These are phyloP conservation scores for Mortierella sp. DNA, from an alignment of 371 early-diverging fungal genomes.

Conservation along the genomic window DNA sequence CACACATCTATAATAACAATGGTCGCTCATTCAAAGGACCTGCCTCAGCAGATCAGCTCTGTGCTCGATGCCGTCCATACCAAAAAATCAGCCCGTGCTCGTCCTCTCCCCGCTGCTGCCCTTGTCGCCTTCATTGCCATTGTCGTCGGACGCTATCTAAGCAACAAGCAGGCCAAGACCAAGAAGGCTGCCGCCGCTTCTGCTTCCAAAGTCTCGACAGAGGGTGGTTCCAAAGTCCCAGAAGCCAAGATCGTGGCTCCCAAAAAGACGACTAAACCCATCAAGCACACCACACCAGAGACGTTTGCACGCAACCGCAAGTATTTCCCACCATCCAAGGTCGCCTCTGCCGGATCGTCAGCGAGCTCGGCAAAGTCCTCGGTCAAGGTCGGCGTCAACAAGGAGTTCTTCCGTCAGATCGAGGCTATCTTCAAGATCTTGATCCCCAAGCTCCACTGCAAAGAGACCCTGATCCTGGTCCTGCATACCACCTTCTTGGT, in stretches of 20 bases:
- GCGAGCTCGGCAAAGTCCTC: constrained; percentile 43
- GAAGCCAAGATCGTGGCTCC: constrained; percentile 43
- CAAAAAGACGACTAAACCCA: constrained; percentile 28
- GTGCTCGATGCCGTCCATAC: constrained; percentile 54
- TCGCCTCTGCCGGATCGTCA: constrained; percentile 48
- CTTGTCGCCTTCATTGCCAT: constrained; percentile 51
- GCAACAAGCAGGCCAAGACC: constrained; percentile 43
- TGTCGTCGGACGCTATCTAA: constrained; percentile 50
- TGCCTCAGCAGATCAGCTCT: constrained; percentile 58
- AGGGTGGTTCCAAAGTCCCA: constrained; percentile 8
- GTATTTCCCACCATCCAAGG: constrained; percentile 54
- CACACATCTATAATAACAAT: constrained; percentile 3
- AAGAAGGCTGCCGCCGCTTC: constrained; percentile 35
- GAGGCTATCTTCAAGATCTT: constrained; percentile 77
- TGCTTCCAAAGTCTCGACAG: constrained; percentile 22
- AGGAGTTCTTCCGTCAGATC: constrained; percentile 78
- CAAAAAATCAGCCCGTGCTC: constrained; percentile 24
- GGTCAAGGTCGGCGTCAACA: constrained; percentile 74
- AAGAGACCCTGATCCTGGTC: constrained; percentile 83
- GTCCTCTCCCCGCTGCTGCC: constrained; percentile 49
- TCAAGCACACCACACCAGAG: constrained; percentile 39
- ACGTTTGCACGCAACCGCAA: constrained; percentile 55
- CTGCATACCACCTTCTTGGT: constrained; percentile 91
- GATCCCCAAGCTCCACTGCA: constrained; percentile 78
- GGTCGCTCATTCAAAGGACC: constrained; percentile 56